Evolutionary conservation across 148 eudicot genomes (phyloP), one percentile per base, ranked within the genome.

Genomic region (Nyssa sinensis): DNA sequence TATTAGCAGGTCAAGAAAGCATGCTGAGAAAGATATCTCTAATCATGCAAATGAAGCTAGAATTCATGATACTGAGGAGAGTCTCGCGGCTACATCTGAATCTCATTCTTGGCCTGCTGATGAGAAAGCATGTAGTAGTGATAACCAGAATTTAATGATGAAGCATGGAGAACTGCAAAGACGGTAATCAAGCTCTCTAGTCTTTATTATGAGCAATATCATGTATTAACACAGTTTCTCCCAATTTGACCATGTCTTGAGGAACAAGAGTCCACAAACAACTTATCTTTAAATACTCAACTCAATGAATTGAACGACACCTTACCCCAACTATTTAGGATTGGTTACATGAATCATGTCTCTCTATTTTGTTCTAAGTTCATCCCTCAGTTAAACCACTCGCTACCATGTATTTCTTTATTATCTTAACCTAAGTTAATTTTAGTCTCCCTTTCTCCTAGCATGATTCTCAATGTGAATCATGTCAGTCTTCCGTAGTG

Each of bases 41-140:
- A 34, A 79, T 57, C 73, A 77, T 63, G 74, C 67, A 66, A 79
- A 81, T 25, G 87, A 82, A 66, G 62, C 37, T 75, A 80, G 71
- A 74, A 67, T 39, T 75, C 80, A 41, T 71, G 85, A 82, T 41
- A 58, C 75, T 53, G 90, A 82, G 73, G 87, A 81, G 32, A 79
- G 79, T 73, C 73, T 78, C 67, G 85, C 68, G 71, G 85, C 83
- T 55, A 72, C 81, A 47, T 87, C 93, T 76, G 96, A 86, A 37
- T 84, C 96, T 72, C 73, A 70, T 74, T 90, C 87, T 31, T 74
- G 85, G 79, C 65, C 77, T 77, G 81, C 87, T 58, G 91, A 88
- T 68, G 97, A 88, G 64, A 87, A 79, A 73, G 78, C 83, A 30
- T 88, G 80, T 77, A 83, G 88, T 74, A 88, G 88, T 83, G 96